These are phyloP conservation scores for Pseudocercospora pini-densiflorae DNA, from an alignment of 2,329 filamentous ascomycete genomes.

Conservation along the genomic window DNA sequence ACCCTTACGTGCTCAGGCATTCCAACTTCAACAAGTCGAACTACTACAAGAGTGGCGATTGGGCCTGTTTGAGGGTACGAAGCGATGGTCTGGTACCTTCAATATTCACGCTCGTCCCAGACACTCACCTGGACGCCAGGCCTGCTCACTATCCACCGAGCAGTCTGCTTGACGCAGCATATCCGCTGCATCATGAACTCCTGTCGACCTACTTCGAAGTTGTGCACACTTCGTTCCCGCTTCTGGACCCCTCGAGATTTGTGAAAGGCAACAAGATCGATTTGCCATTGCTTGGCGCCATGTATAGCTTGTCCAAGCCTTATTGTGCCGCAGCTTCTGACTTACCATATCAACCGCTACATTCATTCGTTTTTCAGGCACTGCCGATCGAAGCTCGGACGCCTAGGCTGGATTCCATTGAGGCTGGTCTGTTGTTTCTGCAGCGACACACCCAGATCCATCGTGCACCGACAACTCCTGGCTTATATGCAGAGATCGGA, in stretches of 20 bases:
- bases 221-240: conserved; percentile 29
- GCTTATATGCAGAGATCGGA: conserved; percentile 28
- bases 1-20: conserved; percentile 29
- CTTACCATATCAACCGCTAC: conserved; percentile 14
- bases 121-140: conserved; percentile 23
- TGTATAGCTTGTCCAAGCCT: conserved; percentile 30
- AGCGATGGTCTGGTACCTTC: conserved; percentile 16
- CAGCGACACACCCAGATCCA: conserved; percentile 27
- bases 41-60: conserved; percentile 28
- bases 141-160: conserved; percentile 28
- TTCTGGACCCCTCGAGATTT: conserved; percentile 29
- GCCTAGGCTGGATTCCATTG: conserved; percentile 29
- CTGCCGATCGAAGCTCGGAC: conserved; percentile 25
- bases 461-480: conserved; percentile 23
- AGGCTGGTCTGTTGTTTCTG: conserved; percentile 26
- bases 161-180: conserved; percentile 26
- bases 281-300: conserved; percentile 25
- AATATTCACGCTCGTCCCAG: conserved; percentile 27
- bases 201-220: conserved; percentile 32
- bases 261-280: conserved; percentile 32
- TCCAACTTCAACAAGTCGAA: conserved; percentile 30
- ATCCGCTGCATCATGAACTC: conserved; percentile 30
- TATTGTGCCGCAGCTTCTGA: conserved; percentile 25
- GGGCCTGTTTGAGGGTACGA: conserved; percentile 27
- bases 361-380: conserved; percentile 28